Percentiles rank a stretch among this genome's conserved stretches.
Conservation (phyloP, 495 filamentous ascomycete species). For the Platismatia glauca region DNA sequence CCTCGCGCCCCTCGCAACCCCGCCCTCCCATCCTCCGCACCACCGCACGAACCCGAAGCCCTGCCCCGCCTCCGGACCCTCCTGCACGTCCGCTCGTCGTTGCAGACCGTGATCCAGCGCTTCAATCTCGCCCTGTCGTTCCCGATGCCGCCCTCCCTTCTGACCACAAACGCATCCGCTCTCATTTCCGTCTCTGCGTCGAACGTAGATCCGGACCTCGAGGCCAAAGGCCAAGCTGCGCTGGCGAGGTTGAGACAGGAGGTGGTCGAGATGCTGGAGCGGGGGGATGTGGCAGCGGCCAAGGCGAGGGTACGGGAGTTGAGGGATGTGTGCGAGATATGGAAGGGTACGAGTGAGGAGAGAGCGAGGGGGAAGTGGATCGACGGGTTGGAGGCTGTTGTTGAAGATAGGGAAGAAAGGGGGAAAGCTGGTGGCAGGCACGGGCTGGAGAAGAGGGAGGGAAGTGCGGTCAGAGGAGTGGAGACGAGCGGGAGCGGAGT, state of each 20-base stretch:
- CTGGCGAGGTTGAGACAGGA: constrained; percentile 60
- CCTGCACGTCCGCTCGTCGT: constrained; percentile 64
- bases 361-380: constrained; percentile 74
- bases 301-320: constrained; percentile 61
- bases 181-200: constrained; percentile 77
- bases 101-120: constrained; percentile 77
- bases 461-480: constrained; percentile 21
- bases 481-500: constrained; percentile 36
- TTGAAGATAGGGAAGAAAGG: constrained; percentile 30
- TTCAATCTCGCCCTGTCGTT: constrained; percentile 94
- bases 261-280: constrained; percentile 54
- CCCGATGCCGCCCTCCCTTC: constrained; percentile 71
- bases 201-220: constrained; percentile 54
- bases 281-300: constrained; percentile 54
- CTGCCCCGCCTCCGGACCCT: constrained; percentile 71
- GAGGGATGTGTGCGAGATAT: constrained; percentile 60
- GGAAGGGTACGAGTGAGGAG: constrained; percentile 91
- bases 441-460: constrained; percentile 10
- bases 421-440: constrained; percentile 12
- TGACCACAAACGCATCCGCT: constrained; percentile 48
- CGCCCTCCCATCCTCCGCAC: background rate
- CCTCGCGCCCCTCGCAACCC: constrained; percentile 16
- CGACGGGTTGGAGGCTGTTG: constrained; percentile 57
- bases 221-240: constrained; percentile 71
- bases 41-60: background rate